Evolutionary conservation across 345 rosid genomes (phyloP).

Genomic region (Populus simonii): DNA sequence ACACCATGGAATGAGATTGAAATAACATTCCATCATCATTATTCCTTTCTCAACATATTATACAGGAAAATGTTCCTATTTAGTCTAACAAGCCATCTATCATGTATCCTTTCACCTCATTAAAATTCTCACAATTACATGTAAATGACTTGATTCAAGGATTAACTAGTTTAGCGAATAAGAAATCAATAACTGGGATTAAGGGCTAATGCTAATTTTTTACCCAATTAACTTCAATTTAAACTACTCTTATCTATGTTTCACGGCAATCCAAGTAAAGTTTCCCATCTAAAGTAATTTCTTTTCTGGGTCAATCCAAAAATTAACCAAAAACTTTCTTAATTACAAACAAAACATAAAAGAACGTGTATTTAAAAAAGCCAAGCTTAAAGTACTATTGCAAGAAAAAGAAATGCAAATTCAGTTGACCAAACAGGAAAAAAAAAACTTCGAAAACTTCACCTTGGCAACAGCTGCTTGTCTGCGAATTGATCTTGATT

Average conservation of each 20-base stretch:
- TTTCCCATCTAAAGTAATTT: too few species aligned
- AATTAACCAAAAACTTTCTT: not conserved
- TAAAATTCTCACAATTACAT: not conserved
- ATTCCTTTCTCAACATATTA: not conserved
- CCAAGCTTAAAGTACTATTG: not conserved
- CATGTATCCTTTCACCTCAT: not conserved
- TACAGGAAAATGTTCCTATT: not conserved
- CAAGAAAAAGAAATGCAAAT: not conserved
- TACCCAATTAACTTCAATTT: not conserved
- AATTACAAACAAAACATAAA: not conserved
- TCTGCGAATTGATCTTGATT: conserved; percentile 45
- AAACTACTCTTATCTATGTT: not conserved
- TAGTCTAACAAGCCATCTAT: not conserved
- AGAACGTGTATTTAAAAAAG: not conserved
- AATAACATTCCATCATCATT: not conserved
- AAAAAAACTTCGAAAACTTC: not conserved
- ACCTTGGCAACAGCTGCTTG: conserved; percentile 66
- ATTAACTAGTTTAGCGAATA: not conserved
- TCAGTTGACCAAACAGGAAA: not conserved
- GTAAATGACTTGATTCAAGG: not conserved
- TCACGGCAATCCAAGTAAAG: not conserved
- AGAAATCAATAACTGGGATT: not conserved
- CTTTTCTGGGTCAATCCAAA: not conserved
- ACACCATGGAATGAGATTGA: not conserved
- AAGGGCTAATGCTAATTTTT: not conserved